phyloP scores from a whole-genome alignment of 2,329 filamentous ascomycete species.

The Magnaporthiopsis incrustans region DNA sequence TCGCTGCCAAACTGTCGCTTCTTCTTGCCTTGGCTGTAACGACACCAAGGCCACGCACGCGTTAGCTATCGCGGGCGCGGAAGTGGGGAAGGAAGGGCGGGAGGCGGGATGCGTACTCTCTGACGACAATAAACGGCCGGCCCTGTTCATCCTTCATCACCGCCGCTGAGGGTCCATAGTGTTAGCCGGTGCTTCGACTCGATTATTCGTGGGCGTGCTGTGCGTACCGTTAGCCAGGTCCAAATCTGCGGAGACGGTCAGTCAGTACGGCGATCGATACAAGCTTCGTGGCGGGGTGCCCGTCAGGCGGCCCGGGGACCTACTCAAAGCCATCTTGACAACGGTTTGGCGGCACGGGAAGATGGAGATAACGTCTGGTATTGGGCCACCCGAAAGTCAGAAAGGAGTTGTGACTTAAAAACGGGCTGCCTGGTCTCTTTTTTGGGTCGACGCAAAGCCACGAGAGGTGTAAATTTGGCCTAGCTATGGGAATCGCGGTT shows the following conservation, averaged over 20 bases:
- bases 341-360: not conserved
- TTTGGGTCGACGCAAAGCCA: not conserved
- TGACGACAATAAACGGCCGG: conserved; percentile 92
- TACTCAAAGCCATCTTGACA: conserved; percentile 53
- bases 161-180: conserved; percentile 36
- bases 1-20: conserved; percentile 95
- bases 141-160: conserved; percentile 97
- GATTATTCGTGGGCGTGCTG: conserved; percentile 11
- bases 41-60: not conserved
- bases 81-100: conserved; percentile 4
- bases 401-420: not conserved
- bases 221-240: conserved; percentile 73
- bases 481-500: not conserved
- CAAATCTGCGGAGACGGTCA: conserved; percentile 50
- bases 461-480: not conserved
- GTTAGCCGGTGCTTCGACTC: conserved; percentile 12
- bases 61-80: conserved; percentile 2
- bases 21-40: conserved; percentile 83
- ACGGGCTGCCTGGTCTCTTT: not conserved
- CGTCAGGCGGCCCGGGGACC: conserved; percentile 15
- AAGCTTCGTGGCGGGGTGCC: not conserved
- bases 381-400: not conserved
- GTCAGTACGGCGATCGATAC: not conserved
- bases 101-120: conserved; percentile 64
- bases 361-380: not conserved